Evolutionary conservation across 345 rosid genomes (phyloP).

Genomic region (Gossypium turneri): DNA sequence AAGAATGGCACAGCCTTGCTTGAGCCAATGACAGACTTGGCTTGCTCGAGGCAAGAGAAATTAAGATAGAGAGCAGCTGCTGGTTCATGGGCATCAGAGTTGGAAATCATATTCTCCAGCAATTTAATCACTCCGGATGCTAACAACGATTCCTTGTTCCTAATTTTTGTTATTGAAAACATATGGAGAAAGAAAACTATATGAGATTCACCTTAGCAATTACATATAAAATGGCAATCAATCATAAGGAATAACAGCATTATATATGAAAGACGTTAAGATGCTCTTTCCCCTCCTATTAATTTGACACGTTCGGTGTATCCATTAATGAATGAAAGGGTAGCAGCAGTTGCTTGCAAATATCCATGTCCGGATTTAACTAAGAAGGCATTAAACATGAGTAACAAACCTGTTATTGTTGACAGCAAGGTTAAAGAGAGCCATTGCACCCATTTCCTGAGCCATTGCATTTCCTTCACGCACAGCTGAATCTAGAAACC

Average conservation of each 20-base stretch:
- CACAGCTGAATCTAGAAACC: conserved; percentile 63
- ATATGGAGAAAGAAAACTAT: neutral
- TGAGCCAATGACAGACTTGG: conserved; percentile 72
- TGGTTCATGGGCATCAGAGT: conserved; percentile 44
- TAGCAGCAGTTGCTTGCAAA: neutral
- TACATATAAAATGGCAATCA: neutral
- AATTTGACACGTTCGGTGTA: neutral
- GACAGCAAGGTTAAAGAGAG: conserved; percentile 93
- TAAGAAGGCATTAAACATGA: conserved; percentile 5
- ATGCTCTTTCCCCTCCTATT: conserved; percentile 2
- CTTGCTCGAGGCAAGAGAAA: conserved; percentile 79
- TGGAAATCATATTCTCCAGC: conserved; percentile 73
- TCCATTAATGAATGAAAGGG: neutral
- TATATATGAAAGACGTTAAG: neutral
- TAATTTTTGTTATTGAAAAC: conserved; percentile 26
- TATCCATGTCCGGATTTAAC: neutral
- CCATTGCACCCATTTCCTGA: conserved; percentile 87
- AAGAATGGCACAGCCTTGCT: conserved; percentile 76
- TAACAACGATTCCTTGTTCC: conserved; percentile 86
- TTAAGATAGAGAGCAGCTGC: conserved; percentile 91
- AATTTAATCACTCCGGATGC: conserved; percentile 56
- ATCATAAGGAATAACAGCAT: neutral
- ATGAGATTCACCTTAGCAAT: neutral
- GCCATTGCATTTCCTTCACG: conserved; percentile 42
- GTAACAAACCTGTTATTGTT: conserved; percentile 81